Conservation (phyloP, 202 grass and related monocot species). For the Schoenoplectus tabernaemontani region DNA sequence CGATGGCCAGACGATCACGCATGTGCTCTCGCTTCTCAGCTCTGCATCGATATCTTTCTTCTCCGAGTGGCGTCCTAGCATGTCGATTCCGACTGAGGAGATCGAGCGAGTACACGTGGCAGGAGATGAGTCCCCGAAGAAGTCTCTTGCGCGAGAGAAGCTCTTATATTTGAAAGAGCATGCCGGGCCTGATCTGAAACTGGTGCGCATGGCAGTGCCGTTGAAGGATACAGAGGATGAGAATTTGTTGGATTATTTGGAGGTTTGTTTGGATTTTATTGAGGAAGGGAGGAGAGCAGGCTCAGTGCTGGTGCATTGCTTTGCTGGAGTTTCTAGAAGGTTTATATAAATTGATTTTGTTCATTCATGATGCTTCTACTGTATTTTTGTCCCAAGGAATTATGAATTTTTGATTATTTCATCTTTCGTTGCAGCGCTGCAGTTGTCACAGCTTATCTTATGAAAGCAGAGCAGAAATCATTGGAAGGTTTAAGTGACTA, state of each 20-base stretch:
- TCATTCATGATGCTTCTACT: neutral
- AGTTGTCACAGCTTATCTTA: conserved; percentile 66
- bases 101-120: conserved; percentile 40
- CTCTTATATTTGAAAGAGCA: conserved; percentile 53
- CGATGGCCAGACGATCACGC: conserved; percentile 27
- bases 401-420: conserved; percentile 3
- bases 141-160: conserved; percentile 29
- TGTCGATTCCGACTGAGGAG: conserved; percentile 48
- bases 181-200: conserved; percentile 44
- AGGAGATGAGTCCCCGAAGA: conserved; percentile 35
- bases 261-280: conserved; percentile 67
- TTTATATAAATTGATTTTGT: conserved; percentile 10
- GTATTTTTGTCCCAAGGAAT: neutral
- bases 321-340: conserved; percentile 80
- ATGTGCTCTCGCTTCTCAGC: conserved; percentile 72
- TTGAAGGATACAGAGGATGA: conserved; percentile 79
- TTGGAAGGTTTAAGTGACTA: conserved; percentile 53
- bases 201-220: conserved; percentile 84
- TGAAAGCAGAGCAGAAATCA: conserved; percentile 83
- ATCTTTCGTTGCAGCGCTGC: conserved; percentile 48
- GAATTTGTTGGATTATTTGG: conserved; percentile 70
- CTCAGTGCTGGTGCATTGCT: conserved; percentile 76
- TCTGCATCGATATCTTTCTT: conserved; percentile 75
- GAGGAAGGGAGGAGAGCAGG: conserved; percentile 55
- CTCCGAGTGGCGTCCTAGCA: conserved; percentile 45